A percentile compares a stretch with the other conserved stretches of the same genome.
Evolutionary conservation across 805 yeast genomes (phyloP).

Genomic region (Saturnispora quitensis): DNA sequence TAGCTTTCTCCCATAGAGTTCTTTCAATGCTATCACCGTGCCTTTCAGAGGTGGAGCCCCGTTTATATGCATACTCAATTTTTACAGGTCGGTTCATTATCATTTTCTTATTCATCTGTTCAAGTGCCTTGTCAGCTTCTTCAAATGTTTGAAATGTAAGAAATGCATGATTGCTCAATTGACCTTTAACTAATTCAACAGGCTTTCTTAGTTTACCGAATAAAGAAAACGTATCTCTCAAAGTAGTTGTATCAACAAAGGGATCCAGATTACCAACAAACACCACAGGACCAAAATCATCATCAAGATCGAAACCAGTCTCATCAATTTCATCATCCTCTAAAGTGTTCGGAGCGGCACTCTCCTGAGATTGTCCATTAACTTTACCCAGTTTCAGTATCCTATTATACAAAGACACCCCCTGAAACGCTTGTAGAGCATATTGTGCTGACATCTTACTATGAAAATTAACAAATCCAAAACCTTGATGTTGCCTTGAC

Average conservation of each 20-base stretch:
- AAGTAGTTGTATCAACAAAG: slow-evolving; percentile 49
- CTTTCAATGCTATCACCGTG: slow-evolving; percentile 83
- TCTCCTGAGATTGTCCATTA: slow-evolving; percentile 6
- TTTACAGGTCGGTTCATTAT: slow-evolving; percentile 57
- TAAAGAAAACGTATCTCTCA: slow-evolving; percentile 48
- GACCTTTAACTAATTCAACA: slow-evolving; percentile 41
- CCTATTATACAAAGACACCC: slow-evolving; percentile 53
- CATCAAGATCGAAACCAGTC: slow-evolving; percentile 8
- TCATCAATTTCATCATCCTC: slow-evolving; percentile 10
- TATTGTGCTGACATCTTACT: slow-evolving; percentile 59
- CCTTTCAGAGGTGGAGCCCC: slow-evolving; percentile 39
- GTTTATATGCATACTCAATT: slow-evolving; percentile 66
- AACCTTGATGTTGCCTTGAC: slow-evolving; percentile 68
- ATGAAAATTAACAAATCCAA: slow-evolving; percentile 73
- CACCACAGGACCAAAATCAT: slow-evolving; percentile 40
- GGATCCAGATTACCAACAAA: slow-evolving; percentile 56
- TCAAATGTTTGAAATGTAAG: slow-evolving; percentile 56
- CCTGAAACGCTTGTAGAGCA: slow-evolving; percentile 49
- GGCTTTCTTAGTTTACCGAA: slow-evolving; percentile 53
- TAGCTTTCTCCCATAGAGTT: slow-evolving; percentile 40
- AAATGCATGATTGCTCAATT: slow-evolving; percentile 50
- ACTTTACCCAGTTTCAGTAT: slow-evolving; percentile 50
- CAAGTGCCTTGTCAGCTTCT: slow-evolving; percentile 63
- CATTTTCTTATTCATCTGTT: slow-evolving; percentile 55
- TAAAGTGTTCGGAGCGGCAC: not conserved